Percentiles rank a stretch among this genome's conserved stretches.
phyloP scores from a whole-genome alignment of 2,329 filamentous ascomycete genomes.

The Penicillium frequentans region DNA sequence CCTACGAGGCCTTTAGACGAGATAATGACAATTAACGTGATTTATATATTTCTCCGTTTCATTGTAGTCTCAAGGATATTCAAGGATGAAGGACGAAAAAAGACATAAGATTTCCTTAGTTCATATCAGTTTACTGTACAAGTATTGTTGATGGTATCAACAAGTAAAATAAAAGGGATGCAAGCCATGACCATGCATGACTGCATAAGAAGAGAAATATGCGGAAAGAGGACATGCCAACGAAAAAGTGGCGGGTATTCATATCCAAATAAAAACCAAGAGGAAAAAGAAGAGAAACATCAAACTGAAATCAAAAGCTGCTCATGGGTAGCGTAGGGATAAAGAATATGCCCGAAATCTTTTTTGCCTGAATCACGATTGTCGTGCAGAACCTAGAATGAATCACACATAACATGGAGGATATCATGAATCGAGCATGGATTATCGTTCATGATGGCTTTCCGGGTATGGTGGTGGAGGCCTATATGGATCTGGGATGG shows the following conservation, averaged over 20 bases:
- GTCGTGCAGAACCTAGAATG: neutral
- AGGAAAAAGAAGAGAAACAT: neutral
- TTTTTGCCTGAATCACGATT: neutral
- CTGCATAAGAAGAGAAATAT: slow-evolving; percentile 1
- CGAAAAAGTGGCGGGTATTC: slow-evolving; percentile 22
- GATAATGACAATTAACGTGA: neutral
- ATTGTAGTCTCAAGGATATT: neutral
- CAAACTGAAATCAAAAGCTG: slow-evolving; percentile 5
- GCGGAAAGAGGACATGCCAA: slow-evolving; percentile 11
- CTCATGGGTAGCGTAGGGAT: slow-evolving; percentile 23
- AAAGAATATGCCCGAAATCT: slow-evolving; percentile 4
- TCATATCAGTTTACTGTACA: slow-evolving; percentile 14
- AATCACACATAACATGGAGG: neutral
- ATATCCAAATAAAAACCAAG: slow-evolving; percentile 5
- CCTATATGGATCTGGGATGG: slow-evolving; percentile 32
- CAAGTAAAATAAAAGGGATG: neutral
- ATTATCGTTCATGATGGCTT: slow-evolving; percentile 18
- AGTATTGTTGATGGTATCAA: neutral
- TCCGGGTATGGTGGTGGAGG: slow-evolving; percentile 27
- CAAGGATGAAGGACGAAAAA: neutral
- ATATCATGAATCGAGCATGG: neutral
- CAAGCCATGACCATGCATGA: slow-evolving; percentile 2
- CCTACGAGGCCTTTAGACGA: neutral
- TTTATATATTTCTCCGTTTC: neutral
- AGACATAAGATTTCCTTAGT: neutral